phyloP scores from a whole-genome alignment of 225 moss, liverwort and hornwort species.

The Pleurozium schreberi region DNA sequence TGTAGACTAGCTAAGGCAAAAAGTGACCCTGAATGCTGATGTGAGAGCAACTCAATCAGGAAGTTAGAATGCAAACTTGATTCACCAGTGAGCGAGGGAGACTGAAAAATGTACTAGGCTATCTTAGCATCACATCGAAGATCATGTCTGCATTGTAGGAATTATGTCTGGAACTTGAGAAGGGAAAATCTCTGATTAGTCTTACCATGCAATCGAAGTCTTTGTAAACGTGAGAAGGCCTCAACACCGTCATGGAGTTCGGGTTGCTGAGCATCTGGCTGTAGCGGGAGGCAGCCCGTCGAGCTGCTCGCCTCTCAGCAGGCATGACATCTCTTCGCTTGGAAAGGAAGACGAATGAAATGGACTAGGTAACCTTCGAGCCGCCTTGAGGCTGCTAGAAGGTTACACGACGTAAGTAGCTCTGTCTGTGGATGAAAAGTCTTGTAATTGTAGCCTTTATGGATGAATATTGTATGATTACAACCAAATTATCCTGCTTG shows the following conservation, averaged over 20 bases:
- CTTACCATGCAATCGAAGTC: background rate
- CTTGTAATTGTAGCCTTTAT: no score
- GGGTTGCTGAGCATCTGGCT: background rate
- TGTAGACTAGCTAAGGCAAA: background rate
- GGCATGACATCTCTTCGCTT: background rate
- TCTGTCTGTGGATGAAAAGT: no score
- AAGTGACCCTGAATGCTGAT: background rate
- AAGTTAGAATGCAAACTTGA: background rate
- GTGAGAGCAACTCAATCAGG: background rate
- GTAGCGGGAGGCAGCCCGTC: background rate
- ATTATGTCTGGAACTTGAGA: background rate
- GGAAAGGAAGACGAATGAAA: background rate
- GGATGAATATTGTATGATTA: no score
- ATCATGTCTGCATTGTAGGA: background rate
- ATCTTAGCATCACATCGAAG: background rate
- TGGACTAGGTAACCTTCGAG: no score
- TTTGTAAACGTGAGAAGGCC: background rate
- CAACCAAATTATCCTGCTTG: no score
- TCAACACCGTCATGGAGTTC: background rate
- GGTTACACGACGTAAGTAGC: no score
- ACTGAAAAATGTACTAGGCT: background rate
- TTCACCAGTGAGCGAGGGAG: background rate
- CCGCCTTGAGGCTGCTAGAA: no score
- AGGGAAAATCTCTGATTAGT: background rate
- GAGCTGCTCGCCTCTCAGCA: background rate